These are phyloP conservation scores for Epichloe elymi DNA, from an alignment of 2,329 filamentous ascomycete species.

Conservation along the genomic window DNA sequence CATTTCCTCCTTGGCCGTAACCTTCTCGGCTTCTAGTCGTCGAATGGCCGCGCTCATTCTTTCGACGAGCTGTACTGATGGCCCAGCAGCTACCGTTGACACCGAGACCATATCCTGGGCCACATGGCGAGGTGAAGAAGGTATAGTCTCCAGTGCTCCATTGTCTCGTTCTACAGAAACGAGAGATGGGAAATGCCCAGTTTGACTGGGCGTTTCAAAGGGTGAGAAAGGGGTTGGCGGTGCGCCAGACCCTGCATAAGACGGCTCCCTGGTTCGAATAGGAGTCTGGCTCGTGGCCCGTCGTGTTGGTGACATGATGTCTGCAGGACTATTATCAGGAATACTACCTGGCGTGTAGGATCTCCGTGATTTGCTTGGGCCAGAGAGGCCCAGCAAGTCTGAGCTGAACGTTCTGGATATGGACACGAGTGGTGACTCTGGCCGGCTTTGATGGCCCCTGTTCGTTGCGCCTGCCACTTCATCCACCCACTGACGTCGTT, in stretches of 20 bases:
- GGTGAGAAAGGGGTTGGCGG: conserved; percentile 31
- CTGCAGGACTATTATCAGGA: conserved; percentile 22
- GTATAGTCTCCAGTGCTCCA: conserved; percentile 30
- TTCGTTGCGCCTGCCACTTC: conserved; percentile 29
- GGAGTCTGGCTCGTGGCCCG: conserved; percentile 38
- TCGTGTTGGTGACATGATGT: conserved; percentile 28
- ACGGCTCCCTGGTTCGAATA: conserved; percentile 26
- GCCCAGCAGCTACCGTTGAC: conserved; percentile 80
- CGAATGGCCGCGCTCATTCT: conserved; percentile 90
- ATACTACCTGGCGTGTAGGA: conserved; percentile 35
- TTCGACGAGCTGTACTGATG: conserved; percentile 89
- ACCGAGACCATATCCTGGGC: conserved; percentile 78
- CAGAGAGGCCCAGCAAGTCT: conserved; percentile 35
- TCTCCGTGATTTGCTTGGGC: conserved; percentile 21
- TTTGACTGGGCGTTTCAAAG: conserved; percentile 27
- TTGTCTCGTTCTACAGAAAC: conserved; percentile 35
- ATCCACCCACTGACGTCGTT: conserved; percentile 27
- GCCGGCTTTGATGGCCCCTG: conserved; percentile 33
- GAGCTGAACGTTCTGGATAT: conserved; percentile 40
- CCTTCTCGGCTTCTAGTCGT: conserved; percentile 81
- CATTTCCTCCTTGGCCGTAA: conserved; percentile 77
- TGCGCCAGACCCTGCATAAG: conserved; percentile 23
- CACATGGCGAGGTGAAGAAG: conserved; percentile 52
- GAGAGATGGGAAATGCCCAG: conserved; percentile 23
- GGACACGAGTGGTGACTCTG: conserved; percentile 40